Conservation (phyloP, 768 basidiomycete species). For the Lactarius sanguifluus region DNA sequence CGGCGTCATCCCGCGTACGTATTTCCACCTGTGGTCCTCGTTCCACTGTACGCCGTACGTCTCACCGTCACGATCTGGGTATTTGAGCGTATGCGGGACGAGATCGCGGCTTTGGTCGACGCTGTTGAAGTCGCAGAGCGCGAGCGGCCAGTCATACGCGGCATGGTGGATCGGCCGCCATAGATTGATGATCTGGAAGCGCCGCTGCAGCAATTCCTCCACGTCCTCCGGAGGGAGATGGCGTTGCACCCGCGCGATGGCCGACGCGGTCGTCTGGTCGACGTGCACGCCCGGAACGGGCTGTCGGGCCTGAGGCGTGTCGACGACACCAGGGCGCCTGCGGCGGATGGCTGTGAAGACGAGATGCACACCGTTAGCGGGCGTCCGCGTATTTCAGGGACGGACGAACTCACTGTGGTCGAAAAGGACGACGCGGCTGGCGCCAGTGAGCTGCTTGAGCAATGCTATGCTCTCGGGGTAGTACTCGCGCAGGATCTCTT, state of each 20-base stretch:
- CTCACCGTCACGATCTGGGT: slow-evolving; percentile 47
- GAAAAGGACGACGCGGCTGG: slow-evolving; percentile 59
- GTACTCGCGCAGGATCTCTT: slow-evolving; percentile 54
- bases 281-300: slow-evolving; percentile 46
- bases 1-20: slow-evolving; percentile 43
- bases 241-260: slow-evolving; percentile 43
- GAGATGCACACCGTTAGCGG: no score
- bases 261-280: slow-evolving; percentile 46
- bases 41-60: slow-evolving; percentile 42
- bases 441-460: slow-evolving; percentile 59
- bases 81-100: slow-evolving; percentile 39
- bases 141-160: slow-evolving; percentile 49
- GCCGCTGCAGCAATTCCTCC: slow-evolving; percentile 39
- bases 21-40: slow-evolving; percentile 46
- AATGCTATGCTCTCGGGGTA: slow-evolving; percentile 61
- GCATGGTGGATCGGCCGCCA: slow-evolving; percentile 52
- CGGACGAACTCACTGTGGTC: slow-evolving; percentile 54
- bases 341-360: no score
- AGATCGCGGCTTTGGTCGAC: slow-evolving; percentile 43
- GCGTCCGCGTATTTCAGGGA: slow-evolving; percentile 28
- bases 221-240: slow-evolving; percentile 46
- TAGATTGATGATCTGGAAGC: slow-evolving; percentile 55
- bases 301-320: slow-evolving; percentile 42
- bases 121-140: slow-evolving; percentile 48
- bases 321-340: no score